Conservation (phyloP, 2,329 filamentous ascomycete genomes). For the Bipolaris cookei region DNA sequence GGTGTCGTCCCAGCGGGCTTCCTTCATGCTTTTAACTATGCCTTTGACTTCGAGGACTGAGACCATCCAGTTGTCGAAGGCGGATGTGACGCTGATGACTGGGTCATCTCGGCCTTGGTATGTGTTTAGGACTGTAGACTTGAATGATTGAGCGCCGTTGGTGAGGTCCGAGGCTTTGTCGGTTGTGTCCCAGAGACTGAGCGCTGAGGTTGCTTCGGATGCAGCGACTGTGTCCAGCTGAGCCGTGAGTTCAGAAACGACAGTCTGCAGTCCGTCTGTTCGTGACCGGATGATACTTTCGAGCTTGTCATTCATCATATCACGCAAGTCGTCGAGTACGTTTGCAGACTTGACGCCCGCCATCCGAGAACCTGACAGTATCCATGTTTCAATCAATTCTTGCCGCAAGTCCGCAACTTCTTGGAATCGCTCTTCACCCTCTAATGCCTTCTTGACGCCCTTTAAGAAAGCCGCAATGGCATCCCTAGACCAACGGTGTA, state of each 20-base stretch:
- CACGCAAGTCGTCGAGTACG: conserved; percentile 72
- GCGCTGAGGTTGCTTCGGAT: conserved; percentile 47
- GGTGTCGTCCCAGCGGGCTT: conserved; percentile 77
- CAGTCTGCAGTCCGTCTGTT: conserved; percentile 66
- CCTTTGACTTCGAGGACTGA: conserved; percentile 71
- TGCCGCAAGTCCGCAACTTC: conserved; percentile 73
- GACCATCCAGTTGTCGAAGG: conserved; percentile 76
- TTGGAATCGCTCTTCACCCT: conserved; percentile 68
- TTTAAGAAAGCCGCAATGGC: conserved; percentile 54
- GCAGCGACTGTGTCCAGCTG: conserved; percentile 67
- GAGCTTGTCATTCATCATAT: conserved; percentile 72
- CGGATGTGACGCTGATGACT: conserved; percentile 65
- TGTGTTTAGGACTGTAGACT: conserved; percentile 70
- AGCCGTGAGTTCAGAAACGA: conserved; percentile 69
- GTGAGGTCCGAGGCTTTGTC: conserved; percentile 70
- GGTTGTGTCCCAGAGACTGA: conserved; percentile 71
- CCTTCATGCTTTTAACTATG: conserved; percentile 68
- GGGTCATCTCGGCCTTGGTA: conserved; percentile 74
- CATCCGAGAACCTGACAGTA: conserved; percentile 69
- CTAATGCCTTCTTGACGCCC: conserved; percentile 67
- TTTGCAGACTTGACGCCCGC: conserved; percentile 71
- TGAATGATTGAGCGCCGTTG: conserved; percentile 70
- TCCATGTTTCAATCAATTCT: conserved; percentile 75
- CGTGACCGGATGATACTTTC: conserved; percentile 67
- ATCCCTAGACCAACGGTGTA: conserved; percentile 50